Evolutionary conservation across 2,329 filamentous ascomycete species (phyloP).

Genomic region (Clarireedia hainanense): DNA sequence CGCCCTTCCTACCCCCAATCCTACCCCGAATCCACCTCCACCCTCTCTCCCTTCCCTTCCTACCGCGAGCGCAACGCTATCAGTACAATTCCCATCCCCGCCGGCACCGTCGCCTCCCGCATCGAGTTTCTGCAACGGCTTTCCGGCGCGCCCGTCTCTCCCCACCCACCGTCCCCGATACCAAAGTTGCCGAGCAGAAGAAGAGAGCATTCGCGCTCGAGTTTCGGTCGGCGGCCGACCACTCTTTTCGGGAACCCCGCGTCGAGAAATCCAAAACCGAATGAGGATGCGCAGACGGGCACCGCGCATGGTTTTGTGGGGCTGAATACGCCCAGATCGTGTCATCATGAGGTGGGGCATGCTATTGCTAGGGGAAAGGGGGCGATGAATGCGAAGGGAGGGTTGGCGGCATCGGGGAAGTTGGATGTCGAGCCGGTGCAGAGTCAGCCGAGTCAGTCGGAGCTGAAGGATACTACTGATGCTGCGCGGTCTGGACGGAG

Average conservation of each 20-base stretch:
- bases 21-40: neutral
- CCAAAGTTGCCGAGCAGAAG: neutral
- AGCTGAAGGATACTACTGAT: no score
- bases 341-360: conserved; percentile 24
- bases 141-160: conserved; percentile 9
- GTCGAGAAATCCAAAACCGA: conserved; percentile 20
- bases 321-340: conserved; percentile 18
- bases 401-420: neutral
- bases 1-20: neutral
- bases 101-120: conserved; percentile 31
- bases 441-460: no score
- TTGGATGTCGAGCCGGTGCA: neutral
- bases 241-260: conserved; percentile 21
- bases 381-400: neutral
- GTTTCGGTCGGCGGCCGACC: conserved; percentile 28
- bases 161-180: neutral
- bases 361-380: conserved; percentile 9
- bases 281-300: conserved; percentile 22
- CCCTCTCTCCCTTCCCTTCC: neutral
- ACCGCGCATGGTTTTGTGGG: conserved; percentile 26
- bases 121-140: conserved; percentile 28
- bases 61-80: neutral
- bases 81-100: conserved; percentile 20
- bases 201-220: conserved; percentile 13
- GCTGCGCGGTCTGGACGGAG: no score